Evolutionary conservation across 139 green algal species (phyloP), one percentile per base, ranked within the genome.

Genomic region (Chlorella sp.): DNA sequence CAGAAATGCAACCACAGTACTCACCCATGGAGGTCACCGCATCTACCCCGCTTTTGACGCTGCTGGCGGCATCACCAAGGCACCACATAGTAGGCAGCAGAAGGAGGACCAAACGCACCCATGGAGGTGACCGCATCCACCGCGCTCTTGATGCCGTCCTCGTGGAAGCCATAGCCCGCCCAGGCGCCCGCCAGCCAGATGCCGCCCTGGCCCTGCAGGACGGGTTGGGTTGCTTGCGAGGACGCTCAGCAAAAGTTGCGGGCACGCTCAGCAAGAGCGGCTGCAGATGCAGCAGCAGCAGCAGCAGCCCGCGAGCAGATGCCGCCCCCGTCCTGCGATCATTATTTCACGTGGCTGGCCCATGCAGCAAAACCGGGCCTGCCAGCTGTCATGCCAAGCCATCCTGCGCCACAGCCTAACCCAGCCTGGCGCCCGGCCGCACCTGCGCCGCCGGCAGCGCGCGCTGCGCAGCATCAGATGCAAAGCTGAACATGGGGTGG

Each of bases 131-230:
- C 90, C 0, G 89, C 95, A 8, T 89, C 89, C 36, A 98, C 89
- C 2, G 88, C 94, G 3, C 92, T 87, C 65, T 88, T 89, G 79
- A 99, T 95, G 79, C 96, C 97, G 87, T 99, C 97, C 89, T 99
- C 97, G 85, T 99, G 97, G 89, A 99, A 99, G 26, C 97, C 97
- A 76, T 98, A 99, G 3, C 95, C 92, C 41, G 87, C 92, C 96
- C 96, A 97, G 8, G 96, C 96, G 17, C 95, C 94, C 44, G 86
- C 86, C 69, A 94, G 90, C 75, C 91, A 95, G 46, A 95, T 51
- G 28, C 88, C 85, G 8, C 90, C 87, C 76, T 78, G 73, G 46
- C 92, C 93, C 80, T 96, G 89, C 65, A 90, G 26, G 51, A 16
- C 9, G 51, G 14, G 16, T n/a, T n/a, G n/a, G n/a, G n/a, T n/a